Evolutionary conservation across 2,329 filamentous ascomycete genomes (phyloP).

Genomic region (Fusarium haematococcum): DNA sequence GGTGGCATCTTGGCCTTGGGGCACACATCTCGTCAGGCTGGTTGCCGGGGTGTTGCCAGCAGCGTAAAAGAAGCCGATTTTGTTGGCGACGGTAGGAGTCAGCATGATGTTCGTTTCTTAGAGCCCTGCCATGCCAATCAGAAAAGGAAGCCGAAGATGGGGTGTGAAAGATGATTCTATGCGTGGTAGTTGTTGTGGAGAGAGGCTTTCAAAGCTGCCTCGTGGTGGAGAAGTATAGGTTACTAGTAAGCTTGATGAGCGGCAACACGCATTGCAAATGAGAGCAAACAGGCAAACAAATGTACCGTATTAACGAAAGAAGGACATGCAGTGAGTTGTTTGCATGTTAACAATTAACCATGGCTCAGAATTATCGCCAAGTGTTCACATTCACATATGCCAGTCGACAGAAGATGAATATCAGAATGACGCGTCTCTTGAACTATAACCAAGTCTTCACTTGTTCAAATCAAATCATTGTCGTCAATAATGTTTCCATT

Average conservation of each 20-base stretch:
- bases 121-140: background rate
- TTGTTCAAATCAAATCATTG: background rate
- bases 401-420: background rate
- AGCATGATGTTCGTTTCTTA: slow-evolving; percentile 47
- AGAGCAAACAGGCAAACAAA: background rate
- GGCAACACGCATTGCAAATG: background rate
- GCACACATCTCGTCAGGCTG: slow-evolving; percentile 59
- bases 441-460: background rate
- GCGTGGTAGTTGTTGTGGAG: background rate
- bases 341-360: background rate
- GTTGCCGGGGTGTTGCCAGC: slow-evolving; percentile 67
- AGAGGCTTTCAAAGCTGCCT: background rate
- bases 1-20: slow-evolving; percentile 61
- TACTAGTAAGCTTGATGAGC: background rate
- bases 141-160: background rate
- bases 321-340: background rate
- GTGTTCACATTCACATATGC: background rate
- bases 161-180: background rate
- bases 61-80: slow-evolving; percentile 55
- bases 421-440: background rate
- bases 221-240: background rate
- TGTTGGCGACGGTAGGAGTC: slow-evolving; percentile 50
- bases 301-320: background rate
- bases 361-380: background rate
- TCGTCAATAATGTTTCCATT: background rate